phyloP scores from a whole-genome alignment of 371 early-diverging fungal genomes.

The Mucor plumbeus region DNA sequence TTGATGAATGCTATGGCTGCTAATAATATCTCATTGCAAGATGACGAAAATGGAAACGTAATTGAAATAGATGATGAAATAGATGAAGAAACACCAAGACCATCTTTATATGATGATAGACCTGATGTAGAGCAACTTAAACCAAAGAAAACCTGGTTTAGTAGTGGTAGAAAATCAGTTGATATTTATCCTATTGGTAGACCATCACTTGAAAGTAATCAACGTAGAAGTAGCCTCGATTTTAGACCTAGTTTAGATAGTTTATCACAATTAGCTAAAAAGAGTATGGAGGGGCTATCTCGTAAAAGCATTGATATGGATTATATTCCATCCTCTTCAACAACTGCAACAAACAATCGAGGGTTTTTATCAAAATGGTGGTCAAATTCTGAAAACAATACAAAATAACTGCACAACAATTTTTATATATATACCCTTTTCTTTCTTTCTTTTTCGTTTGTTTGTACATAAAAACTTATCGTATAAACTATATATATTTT shows the following conservation, averaged over 20 bases:
- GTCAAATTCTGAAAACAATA: slow-evolving; percentile 19
- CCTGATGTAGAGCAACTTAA: slow-evolving; percentile 14
- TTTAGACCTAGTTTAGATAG: slow-evolving; percentile 37
- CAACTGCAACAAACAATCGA: slow-evolving; percentile 11
- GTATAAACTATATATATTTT: neutral
- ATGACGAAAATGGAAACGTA: slow-evolving; percentile 11
- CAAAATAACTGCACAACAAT: neutral
- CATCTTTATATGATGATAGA: slow-evolving; percentile 14
- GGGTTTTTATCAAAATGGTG: slow-evolving; percentile 35
- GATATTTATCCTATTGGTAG: slow-evolving; percentile 23
- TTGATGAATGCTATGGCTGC: slow-evolving; percentile 51
- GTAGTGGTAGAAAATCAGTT: slow-evolving; percentile 27
- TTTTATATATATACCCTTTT: slow-evolving; percentile 1
- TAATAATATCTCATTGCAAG: slow-evolving; percentile 21
- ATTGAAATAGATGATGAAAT: slow-evolving; percentile 9
- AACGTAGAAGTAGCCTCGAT: slow-evolving; percentile 32
- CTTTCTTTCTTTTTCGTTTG: neutral
- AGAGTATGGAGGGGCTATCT: slow-evolving; percentile 32
- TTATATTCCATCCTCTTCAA: slow-evolving; percentile 5
- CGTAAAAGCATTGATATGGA: slow-evolving; percentile 31
- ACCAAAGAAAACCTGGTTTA: slow-evolving; percentile 15
- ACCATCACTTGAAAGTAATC: slow-evolving; percentile 22
- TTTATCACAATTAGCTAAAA: slow-evolving; percentile 34
- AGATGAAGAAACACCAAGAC: slow-evolving; percentile 9
- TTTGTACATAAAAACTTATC: neutral